Evolutionary conservation across 371 early-diverging fungal genomes (phyloP).

Genomic region (Mortierella sp.): DNA sequence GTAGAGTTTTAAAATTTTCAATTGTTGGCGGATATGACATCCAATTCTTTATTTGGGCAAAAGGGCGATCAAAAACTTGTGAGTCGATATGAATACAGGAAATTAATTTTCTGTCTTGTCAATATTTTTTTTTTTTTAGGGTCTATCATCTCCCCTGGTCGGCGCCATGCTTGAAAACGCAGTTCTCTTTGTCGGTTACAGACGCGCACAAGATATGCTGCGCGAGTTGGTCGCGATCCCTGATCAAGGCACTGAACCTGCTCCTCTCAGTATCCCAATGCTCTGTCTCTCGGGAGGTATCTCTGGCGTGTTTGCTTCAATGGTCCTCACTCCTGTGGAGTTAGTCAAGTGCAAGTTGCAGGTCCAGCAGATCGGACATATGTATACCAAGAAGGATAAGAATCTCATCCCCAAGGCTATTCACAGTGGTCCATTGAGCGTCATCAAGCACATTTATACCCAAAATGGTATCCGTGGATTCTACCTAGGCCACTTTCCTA

Average conservation of each 20-base stretch:
- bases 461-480: slow-evolving; percentile 84
- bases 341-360: slow-evolving; percentile 96
- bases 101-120: slow-evolving; percentile 12
- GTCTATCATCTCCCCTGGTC: slow-evolving; percentile 90
- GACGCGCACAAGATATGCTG: slow-evolving; percentile 81
- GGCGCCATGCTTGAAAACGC: slow-evolving; percentile 97
- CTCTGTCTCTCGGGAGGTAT: slow-evolving; percentile 87
- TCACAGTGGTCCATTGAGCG: slow-evolving; percentile 80
- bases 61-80: neutral
- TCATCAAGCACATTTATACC: slow-evolving; percentile 75
- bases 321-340: slow-evolving; percentile 95
- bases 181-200: slow-evolving; percentile 90
- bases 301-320: slow-evolving; percentile 88
- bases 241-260: slow-evolving; percentile 22
- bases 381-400: slow-evolving; percentile 45
- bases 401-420: slow-evolving; percentile 34
- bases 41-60: neutral
- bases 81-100: slow-evolving; percentile 20
- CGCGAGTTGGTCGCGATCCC: slow-evolving; percentile 56
- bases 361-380: slow-evolving; percentile 79
- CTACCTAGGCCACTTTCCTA: slow-evolving; percentile 92
- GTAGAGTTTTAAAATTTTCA: slow-evolving; percentile 7
- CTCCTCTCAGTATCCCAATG: slow-evolving; percentile 74
- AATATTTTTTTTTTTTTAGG: slow-evolving; percentile 60
- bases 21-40: slow-evolving; percentile 3